phyloP scores from a whole-genome alignment of 345 rosid species.

The Eucalyptus sideroxylon region DNA sequence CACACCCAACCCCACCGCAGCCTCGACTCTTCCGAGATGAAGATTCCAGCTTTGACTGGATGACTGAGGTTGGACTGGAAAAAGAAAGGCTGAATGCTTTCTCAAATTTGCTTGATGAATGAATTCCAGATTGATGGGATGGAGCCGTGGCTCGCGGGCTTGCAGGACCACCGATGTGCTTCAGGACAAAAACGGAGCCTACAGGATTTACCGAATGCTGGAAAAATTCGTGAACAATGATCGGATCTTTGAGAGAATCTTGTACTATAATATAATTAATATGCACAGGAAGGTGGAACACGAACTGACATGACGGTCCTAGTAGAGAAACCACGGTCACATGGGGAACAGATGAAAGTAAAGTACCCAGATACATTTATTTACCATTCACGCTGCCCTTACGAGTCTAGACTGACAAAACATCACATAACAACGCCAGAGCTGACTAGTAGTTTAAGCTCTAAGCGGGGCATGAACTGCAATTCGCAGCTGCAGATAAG shows the following conservation, averaged over 20 bases:
- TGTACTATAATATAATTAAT: neutral
- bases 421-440: neutral
- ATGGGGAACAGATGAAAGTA: too few relatives aligned
- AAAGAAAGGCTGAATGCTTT: too few relatives aligned
- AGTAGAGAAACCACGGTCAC: neutral
- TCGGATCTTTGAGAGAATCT: neutral
- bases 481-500: neutral
- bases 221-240: neutral
- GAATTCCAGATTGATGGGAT: neutral
- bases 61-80: neutral
- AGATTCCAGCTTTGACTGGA: neutral
- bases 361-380: neutral
- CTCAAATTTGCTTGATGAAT: too few relatives aligned
- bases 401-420: neutral
- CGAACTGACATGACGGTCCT: neutral
- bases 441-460: neutral
- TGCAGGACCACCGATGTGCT: neutral
- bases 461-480: neutral
- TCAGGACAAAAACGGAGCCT: neutral
- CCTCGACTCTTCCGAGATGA: neutral
- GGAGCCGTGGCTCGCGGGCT: neutral
- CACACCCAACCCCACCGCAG: neutral
- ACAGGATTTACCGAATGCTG: neutral
- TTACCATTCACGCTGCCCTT: neutral
- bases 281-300: neutral